Base-by-base conservation (phyloP, 75 land plant genomes). In the Pinus taeda region DNA sequence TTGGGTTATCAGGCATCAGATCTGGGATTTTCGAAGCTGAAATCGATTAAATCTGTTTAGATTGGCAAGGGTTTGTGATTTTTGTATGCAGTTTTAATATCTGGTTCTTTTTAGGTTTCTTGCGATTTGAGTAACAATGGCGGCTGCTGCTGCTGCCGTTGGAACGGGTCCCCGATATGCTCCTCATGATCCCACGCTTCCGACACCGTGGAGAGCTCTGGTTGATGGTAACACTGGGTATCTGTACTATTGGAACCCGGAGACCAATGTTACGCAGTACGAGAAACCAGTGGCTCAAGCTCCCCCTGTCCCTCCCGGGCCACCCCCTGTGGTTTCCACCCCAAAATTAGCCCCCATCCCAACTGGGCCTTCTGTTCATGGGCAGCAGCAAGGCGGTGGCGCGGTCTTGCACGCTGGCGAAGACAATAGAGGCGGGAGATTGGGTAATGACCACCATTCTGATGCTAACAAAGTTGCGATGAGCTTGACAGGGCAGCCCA, bases 171-270 rank as follows among this genome's bases (percentile, higher is more conserved):
- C 90, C 15, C 83, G 88, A 7, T 92, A 79, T 83, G 92, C 92
- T 4, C 95, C 95, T 29, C 85, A 85, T 13, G 95, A 92, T 59
- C 95, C 95, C 15, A 83, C 90, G 6, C 90, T 92, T 73, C 95
- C 95, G 6, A 75, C 80, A 53, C 95, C 95, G 26, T 92, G 95
- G 95, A 90, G 79, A 77, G 92, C 90, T 3, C 73, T 92, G 59
- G 83, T 92, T n/a, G 90, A 92, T 80, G 92, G 87, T 14, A 86
- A 77, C 65, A 86, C 92, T 4, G 89, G 90, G 6, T 59, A 84
- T 55, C 15, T 84, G 12, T 92, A 92, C 57, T 92, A 90, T 59
- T 92, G 95, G 95, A 90, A 92, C 76, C 92, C 95, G 3, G 92
- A 92, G 56, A 88, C 87, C 9, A 92, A 92, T 76, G 80, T 86